Evolutionary conservation across 352 stramenopile species (phyloP).

Genomic region (Phytopythium oedochilum): DNA sequence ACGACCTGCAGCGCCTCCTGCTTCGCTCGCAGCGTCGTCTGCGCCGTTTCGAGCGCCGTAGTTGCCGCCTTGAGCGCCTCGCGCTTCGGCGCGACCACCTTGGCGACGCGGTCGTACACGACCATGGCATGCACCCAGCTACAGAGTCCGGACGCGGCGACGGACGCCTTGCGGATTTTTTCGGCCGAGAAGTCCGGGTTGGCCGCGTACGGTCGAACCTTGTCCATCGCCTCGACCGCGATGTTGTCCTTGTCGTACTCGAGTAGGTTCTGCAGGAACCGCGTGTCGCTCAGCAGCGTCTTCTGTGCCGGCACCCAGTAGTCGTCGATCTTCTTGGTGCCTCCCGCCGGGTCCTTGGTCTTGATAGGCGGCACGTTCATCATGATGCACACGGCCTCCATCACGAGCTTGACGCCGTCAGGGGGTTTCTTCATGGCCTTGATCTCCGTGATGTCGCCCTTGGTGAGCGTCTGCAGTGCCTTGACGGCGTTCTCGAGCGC

Average conservation of each 20-base stretch:
- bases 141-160: slow-evolving; percentile 92
- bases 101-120: slow-evolving; percentile 92
- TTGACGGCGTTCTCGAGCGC: slow-evolving; percentile 89
- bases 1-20: slow-evolving; percentile 90
- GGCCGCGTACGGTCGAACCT: slow-evolving; percentile 76
- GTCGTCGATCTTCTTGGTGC: slow-evolving; percentile 92
- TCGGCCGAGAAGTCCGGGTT: slow-evolving; percentile 92
- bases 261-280: slow-evolving; percentile 91
- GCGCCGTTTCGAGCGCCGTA: slow-evolving; percentile 76
- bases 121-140: slow-evolving; percentile 97
- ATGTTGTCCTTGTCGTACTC: slow-evolving; percentile 98
- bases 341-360: slow-evolving; percentile 89
- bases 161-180: slow-evolving; percentile 92
- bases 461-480: slow-evolving; percentile 91
- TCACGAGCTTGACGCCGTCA: slow-evolving; percentile 92
- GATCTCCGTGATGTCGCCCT: slow-evolving; percentile 93
- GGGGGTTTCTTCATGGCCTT: slow-evolving; percentile 97
- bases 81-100: slow-evolving; percentile 92
- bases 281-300: slow-evolving; percentile 87
- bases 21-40: slow-evolving; percentile 86
- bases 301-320: slow-evolving; percentile 95
- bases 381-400: slow-evolving; percentile 96
- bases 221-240: slow-evolving; percentile 84
- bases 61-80: slow-evolving; percentile 90
- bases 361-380: slow-evolving; percentile 91